These are phyloP conservation scores for Metschnikowia baotianmanensis DNA, from an alignment of 805 yeast species.

Conservation along the genomic window DNA sequence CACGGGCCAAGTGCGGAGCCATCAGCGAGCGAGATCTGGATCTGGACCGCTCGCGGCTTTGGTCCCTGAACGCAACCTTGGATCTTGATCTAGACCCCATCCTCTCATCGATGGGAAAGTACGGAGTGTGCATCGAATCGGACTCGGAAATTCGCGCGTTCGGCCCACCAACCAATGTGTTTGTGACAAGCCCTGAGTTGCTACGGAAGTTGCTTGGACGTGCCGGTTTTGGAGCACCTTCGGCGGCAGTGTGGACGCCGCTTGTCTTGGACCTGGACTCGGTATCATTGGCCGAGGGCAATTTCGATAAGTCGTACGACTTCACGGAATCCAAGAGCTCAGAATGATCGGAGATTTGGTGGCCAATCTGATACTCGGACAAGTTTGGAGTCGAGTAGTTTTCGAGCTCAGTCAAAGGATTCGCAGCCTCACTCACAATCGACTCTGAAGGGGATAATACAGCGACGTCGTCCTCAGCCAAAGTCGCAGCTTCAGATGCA, in stretches of 20 bases:
- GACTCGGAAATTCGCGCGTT: constrained; percentile 14
- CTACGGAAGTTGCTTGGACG: constrained; percentile 11
- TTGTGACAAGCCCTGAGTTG: constrained; percentile 14
- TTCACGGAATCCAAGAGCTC: constrained; percentile 35
- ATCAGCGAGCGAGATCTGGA: constrained; percentile 23
- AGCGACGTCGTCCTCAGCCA: constrained; percentile 3
- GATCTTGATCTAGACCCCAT: constrained; percentile 31
- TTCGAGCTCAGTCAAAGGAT: constrained; percentile 5
- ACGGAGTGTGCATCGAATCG: constrained; percentile 22
- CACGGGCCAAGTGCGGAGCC: constrained; percentile 60
- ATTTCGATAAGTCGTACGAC: constrained; percentile 33
- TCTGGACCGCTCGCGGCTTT: constrained; percentile 20
- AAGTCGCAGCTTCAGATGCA: background rate
- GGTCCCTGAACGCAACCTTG: constrained; percentile 16
- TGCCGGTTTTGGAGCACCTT: constrained; percentile 2
- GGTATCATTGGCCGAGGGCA: constrained; percentile 19
- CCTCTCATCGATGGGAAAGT: constrained; percentile 17
- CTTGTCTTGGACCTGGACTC: constrained; percentile 18
- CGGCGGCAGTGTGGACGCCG: constrained; percentile 11
- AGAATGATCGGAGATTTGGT: constrained; percentile 37
- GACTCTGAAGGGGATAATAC: constrained; percentile 7
- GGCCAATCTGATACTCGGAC: constrained; percentile 43
- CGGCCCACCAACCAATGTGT: constrained; percentile 9
- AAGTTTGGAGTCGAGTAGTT: constrained; percentile 43
- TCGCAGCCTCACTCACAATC: background rate